Evolutionary conservation across 2,329 filamentous ascomycete genomes (phyloP).

Genomic region (Fusarium irregulare): DNA sequence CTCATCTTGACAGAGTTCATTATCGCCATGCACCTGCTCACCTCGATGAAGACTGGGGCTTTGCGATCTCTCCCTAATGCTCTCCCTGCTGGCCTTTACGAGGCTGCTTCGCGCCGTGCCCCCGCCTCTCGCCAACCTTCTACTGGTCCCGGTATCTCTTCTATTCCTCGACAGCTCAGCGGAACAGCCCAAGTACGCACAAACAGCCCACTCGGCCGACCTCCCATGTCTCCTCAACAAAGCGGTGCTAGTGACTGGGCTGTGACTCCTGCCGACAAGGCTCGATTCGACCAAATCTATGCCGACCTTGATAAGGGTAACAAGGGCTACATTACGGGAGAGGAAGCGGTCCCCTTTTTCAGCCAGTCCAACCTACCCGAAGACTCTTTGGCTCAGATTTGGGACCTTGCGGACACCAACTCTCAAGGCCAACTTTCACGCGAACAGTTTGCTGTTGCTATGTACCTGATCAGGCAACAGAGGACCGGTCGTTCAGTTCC

Average conservation of each 20-base stretch:
- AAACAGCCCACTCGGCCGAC: slow-evolving; percentile 66
- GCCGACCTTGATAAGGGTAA: slow-evolving; percentile 82
- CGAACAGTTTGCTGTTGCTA: slow-evolving; percentile 96
- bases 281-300: slow-evolving; percentile 88
- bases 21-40: slow-evolving; percentile 97
- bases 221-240: slow-evolving; percentile 59
- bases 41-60: slow-evolving; percentile 86
- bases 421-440: slow-evolving; percentile 85
- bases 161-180: slow-evolving; percentile 86
- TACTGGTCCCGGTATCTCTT: slow-evolving; percentile 65
- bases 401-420: slow-evolving; percentile 95
- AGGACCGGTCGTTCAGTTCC: slow-evolving; percentile 72
- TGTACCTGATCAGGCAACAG: slow-evolving; percentile 95
- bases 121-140: slow-evolving; percentile 62
- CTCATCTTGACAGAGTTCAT: slow-evolving; percentile 92
- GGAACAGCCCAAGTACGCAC: slow-evolving; percentile 74
- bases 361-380: slow-evolving; percentile 91
- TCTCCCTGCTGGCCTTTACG: slow-evolving; percentile 87
- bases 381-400: slow-evolving; percentile 91
- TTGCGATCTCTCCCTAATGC: slow-evolving; percentile 82
- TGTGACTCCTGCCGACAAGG: slow-evolving; percentile 84
- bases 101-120: slow-evolving; percentile 82
- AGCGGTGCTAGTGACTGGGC: slow-evolving; percentile 74
- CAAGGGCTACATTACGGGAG: slow-evolving; percentile 87
- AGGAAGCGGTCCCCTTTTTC: slow-evolving; percentile 94